Conservation (phyloP, 2,329 filamentous ascomycete genomes). For the Colletotrichum abscissum region DNA sequence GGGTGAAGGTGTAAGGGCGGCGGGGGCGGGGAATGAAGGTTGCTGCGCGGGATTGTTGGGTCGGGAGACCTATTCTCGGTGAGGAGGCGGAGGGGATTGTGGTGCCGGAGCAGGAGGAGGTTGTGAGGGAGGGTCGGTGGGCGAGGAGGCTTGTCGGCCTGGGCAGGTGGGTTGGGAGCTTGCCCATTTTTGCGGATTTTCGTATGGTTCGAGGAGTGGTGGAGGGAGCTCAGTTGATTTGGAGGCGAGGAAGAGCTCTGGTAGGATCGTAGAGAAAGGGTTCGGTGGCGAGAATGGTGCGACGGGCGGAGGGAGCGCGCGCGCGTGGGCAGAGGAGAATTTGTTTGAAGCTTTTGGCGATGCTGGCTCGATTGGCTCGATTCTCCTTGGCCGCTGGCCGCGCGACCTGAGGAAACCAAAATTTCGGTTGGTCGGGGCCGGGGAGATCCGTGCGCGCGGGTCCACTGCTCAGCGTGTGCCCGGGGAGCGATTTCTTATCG, state of each 20-base stretch:
- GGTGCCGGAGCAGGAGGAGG: slow-evolving; percentile 38
- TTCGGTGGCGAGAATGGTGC: no score
- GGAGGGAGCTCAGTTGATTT: not conserved
- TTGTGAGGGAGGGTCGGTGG: slow-evolving; percentile 39
- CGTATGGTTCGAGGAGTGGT: not conserved
- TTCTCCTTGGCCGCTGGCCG: not conserved
- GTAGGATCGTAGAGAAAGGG: no score
- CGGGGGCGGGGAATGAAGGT: slow-evolving; percentile 89
- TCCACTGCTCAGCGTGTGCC: not conserved
- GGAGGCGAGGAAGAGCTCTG: not conserved
- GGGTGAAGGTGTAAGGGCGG: slow-evolving; percentile 96
- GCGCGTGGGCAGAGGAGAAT: not conserved
- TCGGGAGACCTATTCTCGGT: not conserved
- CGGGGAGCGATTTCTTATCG: slow-evolving; percentile 20
- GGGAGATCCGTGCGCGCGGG: slow-evolving; percentile 29
- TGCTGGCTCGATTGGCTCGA: not conserved
- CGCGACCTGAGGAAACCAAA: slow-evolving; percentile 16
- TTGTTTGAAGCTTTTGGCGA: slow-evolving; percentile 2
- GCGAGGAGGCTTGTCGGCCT: slow-evolving; percentile 17
- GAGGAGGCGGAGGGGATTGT: slow-evolving; percentile 22
- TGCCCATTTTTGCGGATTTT: slow-evolving; percentile 14
- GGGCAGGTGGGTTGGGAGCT: slow-evolving; percentile 33
- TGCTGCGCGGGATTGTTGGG: slow-evolving; percentile 75
- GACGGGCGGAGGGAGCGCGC: not conserved
- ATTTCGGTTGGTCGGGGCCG: slow-evolving; percentile 31